Conservation (phyloP, 768 basidiomycete genomes). For the Rhizopogon rudus region DNA sequence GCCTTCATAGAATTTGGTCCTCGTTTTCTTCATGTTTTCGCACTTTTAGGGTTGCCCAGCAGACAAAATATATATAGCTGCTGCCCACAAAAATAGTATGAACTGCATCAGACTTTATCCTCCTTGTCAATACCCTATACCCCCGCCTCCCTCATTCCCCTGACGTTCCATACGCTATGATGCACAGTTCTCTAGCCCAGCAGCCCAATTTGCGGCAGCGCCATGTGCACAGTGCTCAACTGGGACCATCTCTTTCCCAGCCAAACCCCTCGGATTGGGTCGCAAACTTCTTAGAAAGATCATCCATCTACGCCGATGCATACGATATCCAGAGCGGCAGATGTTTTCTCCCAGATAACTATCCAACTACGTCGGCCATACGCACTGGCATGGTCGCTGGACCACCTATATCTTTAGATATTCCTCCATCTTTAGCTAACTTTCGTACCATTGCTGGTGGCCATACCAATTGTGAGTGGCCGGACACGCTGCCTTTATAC, state of each 20-base stretch:
- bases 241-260: constrained; percentile 10
- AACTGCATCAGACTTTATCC: constrained; percentile 4
- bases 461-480: constrained; percentile 19
- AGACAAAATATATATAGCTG: constrained; percentile 16
- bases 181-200: constrained; percentile 10
- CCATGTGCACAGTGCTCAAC: constrained; percentile 7
- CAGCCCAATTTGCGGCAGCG: constrained; percentile 13
- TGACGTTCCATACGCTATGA: neutral
- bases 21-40: constrained; percentile 14
- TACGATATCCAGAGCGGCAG: constrained; percentile 11
- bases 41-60: constrained; percentile 7
- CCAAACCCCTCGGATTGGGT: constrained; percentile 18
- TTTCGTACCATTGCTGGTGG: constrained; percentile 18
- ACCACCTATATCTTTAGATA: constrained; percentile 10
- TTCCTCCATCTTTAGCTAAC: constrained; percentile 15
- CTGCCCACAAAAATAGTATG: constrained; percentile 1
- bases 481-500: constrained; percentile 15
- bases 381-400: constrained; percentile 7
- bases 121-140: constrained; percentile 1
- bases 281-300: constrained; percentile 26
- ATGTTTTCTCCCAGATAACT: constrained; percentile 5
- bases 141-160: neutral
- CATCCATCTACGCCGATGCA: constrained; percentile 14
- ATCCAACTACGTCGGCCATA: constrained; percentile 6
- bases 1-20: constrained; percentile 12